Conservation (phyloP, 306 rosid species). For the Alnus glutinosa region DNA sequence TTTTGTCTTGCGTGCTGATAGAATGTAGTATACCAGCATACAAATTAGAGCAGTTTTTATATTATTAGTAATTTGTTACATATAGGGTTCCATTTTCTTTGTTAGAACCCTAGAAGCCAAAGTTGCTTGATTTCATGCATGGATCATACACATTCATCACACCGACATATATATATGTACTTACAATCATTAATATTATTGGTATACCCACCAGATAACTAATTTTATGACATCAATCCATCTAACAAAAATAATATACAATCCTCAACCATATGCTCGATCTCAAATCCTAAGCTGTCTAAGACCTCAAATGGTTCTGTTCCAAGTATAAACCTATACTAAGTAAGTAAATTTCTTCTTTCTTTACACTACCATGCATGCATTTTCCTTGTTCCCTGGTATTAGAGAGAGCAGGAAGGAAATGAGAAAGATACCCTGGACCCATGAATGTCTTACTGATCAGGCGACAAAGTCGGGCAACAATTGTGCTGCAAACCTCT, state of each 20-base stretch:
- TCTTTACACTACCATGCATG: constrained; percentile 77
- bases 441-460: constrained; percentile 19
- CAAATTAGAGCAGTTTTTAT: too few relatives aligned
- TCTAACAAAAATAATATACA: constrained; percentile 91
- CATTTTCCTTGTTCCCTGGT: constrained; percentile 40
- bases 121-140: neutral
- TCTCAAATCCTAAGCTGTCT: constrained; percentile 69
- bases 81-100: neutral
- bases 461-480: constrained; percentile 85
- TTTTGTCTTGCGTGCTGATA: too few relatives aligned
- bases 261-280: constrained; percentile 67
- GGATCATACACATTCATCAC: constrained; percentile 9
- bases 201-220: constrained; percentile 51
- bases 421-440: constrained; percentile 27
- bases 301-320: constrained; percentile 70
- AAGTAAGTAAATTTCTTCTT: constrained; percentile 49
- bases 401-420: constrained; percentile 35
- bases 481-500: constrained; percentile 89
- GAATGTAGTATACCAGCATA: too few relatives aligned
- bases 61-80: too few relatives aligned
- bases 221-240: constrained; percentile 67
- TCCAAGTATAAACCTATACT: constrained; percentile 81
- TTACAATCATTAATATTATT: constrained; percentile 47
- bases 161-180: constrained; percentile 10
- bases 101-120: neutral